Evolutionary conservation across 2,329 filamentous ascomycete genomes (phyloP).

Genomic region (Pezicula radicicola): DNA sequence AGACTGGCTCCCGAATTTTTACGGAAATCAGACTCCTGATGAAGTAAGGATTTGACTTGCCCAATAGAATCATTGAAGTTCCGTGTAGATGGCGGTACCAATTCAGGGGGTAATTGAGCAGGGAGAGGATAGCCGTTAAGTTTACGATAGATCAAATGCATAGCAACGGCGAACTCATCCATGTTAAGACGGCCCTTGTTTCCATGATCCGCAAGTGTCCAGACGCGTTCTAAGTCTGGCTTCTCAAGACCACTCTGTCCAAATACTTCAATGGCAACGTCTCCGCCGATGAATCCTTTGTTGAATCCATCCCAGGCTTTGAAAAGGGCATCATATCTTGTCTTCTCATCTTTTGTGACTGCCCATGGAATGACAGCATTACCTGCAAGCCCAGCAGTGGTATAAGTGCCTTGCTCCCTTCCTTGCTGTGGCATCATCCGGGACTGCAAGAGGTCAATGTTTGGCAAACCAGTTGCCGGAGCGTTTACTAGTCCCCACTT

Average conservation of each 20-base stretch:
- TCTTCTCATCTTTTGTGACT: slow-evolving; percentile 98
- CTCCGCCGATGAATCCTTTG: slow-evolving; percentile 88
- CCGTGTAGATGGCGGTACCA: slow-evolving; percentile 90
- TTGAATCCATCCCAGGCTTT: slow-evolving; percentile 93
- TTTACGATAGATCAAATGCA: slow-evolving; percentile 98
- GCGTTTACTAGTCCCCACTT: slow-evolving; percentile 99
- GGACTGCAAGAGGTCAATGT: slow-evolving; percentile 87
- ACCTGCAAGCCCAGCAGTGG: slow-evolving; percentile 81
- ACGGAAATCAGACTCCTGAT: slow-evolving; percentile 82
- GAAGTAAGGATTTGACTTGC: slow-evolving; percentile 84
- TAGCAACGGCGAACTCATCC: slow-evolving; percentile 96
- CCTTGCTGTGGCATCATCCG: slow-evolving; percentile 98
- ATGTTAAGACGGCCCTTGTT: slow-evolving; percentile 93
- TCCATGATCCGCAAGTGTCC: slow-evolving; percentile 90
- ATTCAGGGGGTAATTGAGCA: slow-evolving; percentile 80
- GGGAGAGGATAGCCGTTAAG: slow-evolving; percentile 94
- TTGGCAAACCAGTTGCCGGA: slow-evolving; percentile 82
- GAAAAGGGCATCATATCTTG: slow-evolving; percentile 92
- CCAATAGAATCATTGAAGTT: slow-evolving; percentile 93
- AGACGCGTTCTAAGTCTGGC: slow-evolving; percentile 84
- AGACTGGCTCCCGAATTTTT: slow-evolving; percentile 88
- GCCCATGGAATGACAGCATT: slow-evolving; percentile 98
- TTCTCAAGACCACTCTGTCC: slow-evolving; percentile 93
- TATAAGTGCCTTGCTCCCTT: slow-evolving; percentile 78
- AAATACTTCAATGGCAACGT: slow-evolving; percentile 94